Evolutionary conservation across 768 basidiomycete genomes (phyloP).

Genomic region (Lentinula raphanica): DNA sequence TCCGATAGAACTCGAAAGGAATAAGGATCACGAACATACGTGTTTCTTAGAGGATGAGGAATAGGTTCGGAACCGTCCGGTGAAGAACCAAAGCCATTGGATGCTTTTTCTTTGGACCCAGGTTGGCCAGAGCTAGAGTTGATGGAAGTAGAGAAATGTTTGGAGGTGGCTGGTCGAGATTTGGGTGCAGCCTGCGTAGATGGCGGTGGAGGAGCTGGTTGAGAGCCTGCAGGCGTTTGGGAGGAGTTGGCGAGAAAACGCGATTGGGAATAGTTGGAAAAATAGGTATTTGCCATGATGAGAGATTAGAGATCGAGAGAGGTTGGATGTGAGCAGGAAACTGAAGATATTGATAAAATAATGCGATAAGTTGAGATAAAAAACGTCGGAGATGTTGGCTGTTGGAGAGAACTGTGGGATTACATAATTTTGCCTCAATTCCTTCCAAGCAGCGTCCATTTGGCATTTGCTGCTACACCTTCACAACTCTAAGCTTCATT

Average conservation of each 20-base stretch:
- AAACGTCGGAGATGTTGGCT: neutral
- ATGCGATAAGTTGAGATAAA: too few species aligned
- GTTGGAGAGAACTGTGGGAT: neutral
- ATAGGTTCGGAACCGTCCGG: constrained; percentile 31
- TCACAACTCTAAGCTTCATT: too few species aligned
- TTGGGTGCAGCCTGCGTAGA: constrained; percentile 18
- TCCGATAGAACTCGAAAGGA: constrained; percentile 15
- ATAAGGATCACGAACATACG: constrained; percentile 70
- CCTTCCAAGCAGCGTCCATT: neutral
- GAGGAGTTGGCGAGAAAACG: constrained; percentile 57
- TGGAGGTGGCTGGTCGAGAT: constrained; percentile 54
- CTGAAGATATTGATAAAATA: neutral
- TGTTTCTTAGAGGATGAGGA: constrained; percentile 77
- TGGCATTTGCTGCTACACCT: too few species aligned
- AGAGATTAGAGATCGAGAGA: neutral
- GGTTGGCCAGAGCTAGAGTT: constrained; percentile 35
- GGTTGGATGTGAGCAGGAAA: neutral
- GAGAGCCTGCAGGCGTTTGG: neutral
- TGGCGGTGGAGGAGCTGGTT: constrained; percentile 17
- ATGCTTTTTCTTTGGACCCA: constrained; percentile 36
- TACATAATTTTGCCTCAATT: constrained; percentile 7
- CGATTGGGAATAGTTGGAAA: constrained; percentile 76
- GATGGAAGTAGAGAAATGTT: constrained; percentile 68
- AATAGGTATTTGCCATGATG: constrained; percentile 60
- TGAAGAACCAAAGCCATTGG: constrained; percentile 26